Conservation (phyloP, 2,329 filamentous ascomycete species). For the Nemania diffusa region DNA sequence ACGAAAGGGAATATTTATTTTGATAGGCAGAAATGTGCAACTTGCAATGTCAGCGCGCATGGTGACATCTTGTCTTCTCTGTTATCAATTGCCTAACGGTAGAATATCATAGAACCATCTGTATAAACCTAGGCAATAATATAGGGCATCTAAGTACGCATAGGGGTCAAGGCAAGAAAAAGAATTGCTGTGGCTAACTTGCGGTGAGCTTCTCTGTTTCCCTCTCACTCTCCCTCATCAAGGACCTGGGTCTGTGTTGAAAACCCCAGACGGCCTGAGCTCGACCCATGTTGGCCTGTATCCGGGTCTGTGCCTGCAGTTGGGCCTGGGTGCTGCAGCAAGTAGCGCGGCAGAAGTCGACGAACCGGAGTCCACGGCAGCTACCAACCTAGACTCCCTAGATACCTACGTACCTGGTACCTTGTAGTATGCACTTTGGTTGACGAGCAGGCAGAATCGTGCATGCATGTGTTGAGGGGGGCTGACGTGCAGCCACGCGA, state of each 20-base stretch:
- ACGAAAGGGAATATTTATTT: slow-evolving; percentile 12
- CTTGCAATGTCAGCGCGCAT: background rate
- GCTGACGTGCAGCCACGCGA: slow-evolving; percentile 27
- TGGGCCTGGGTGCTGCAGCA: slow-evolving; percentile 18
- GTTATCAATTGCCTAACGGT: background rate
- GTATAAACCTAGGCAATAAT: background rate
- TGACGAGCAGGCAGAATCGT: slow-evolving; percentile 6
- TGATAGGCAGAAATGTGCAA: too few relatives aligned
- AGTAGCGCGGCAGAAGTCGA: slow-evolving; percentile 6
- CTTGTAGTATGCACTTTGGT: too few relatives aligned
- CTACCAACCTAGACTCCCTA: background rate
- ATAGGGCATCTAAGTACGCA: background rate
- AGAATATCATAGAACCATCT: background rate
- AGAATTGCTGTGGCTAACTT: slow-evolving; percentile 14
- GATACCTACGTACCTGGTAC: background rate
- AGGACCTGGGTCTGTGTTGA: background rate
- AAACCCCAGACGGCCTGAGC: slow-evolving; percentile 6
- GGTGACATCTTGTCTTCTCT: background rate
- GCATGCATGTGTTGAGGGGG: slow-evolving; percentile 12
- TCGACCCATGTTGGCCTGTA: background rate
- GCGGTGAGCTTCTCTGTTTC: background rate
- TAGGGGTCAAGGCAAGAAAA: background rate
- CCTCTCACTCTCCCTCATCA: slow-evolving; percentile 2
- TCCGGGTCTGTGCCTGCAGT: slow-evolving; percentile 6
- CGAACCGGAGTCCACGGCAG: slow-evolving; percentile 9